phyloP scores from a whole-genome alignment of 1,284 basidiomycete species.

The Apiotrichum mycotoxinovorans region DNA sequence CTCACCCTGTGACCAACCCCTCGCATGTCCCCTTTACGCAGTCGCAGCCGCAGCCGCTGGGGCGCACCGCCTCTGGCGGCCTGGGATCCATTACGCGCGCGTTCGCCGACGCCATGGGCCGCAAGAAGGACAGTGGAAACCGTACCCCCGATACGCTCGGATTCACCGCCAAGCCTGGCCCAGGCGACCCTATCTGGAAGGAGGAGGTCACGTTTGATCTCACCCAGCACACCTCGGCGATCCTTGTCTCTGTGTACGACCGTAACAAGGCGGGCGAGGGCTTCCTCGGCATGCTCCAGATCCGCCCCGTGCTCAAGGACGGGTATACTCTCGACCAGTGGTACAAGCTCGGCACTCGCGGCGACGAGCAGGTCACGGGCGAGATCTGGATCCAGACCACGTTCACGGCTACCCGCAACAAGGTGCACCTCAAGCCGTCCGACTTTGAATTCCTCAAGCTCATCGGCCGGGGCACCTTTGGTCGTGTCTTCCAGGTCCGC shows the following conservation, averaged over 20 bases:
- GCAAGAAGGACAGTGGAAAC: constrained; percentile 45
- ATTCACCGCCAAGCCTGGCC: constrained; percentile 48
- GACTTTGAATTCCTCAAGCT: constrained; percentile 99
- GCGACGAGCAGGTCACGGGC: constrained; percentile 77
- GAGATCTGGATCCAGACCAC: constrained; percentile 94
- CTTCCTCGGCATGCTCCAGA: constrained; percentile 87
- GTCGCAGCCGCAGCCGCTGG: constrained; percentile 36
- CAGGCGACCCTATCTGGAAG: constrained; percentile 92
- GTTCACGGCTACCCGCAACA: constrained; percentile 83
- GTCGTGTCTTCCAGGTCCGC: constrained; percentile 98
- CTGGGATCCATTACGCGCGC: constrained; percentile 63
- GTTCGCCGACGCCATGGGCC: constrained; percentile 53
- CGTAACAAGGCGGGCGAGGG: constrained; percentile 74
- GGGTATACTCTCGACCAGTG: constrained; percentile 96
- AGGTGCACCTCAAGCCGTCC: constrained; percentile 74
- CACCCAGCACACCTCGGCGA: constrained; percentile 79
- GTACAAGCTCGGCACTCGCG: constrained; percentile 76
- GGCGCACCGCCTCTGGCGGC: constrained; percentile 32
- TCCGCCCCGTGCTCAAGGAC: constrained; percentile 83
- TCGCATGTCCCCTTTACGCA: constrained; percentile 44
- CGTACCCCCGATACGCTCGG: constrained; percentile 41
- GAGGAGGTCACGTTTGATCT: constrained; percentile 98
- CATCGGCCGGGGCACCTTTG: constrained; percentile 97
- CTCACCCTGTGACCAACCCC: constrained; percentile 49
- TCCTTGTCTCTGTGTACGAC: constrained; percentile 92